phyloP scores from a whole-genome alignment of 2,329 filamentous ascomycete genomes.

The Nannizziopsis barbatae region DNA sequence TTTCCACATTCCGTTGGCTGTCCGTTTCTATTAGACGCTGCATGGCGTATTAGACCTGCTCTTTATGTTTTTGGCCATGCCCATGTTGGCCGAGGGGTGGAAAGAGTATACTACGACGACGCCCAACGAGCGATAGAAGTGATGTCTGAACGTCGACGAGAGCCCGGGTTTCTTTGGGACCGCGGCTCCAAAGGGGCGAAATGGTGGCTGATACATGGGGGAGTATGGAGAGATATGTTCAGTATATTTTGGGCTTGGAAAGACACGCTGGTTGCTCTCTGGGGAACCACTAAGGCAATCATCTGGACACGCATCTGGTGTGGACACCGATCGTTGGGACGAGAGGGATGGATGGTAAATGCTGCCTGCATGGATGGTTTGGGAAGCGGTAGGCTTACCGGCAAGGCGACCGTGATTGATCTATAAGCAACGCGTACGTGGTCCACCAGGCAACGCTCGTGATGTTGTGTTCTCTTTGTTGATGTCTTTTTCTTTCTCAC shows the following conservation, averaged over 20 bases:
- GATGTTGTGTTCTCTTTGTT: neutral
- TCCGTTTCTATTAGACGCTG: conserved; percentile 56
- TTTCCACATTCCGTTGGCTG: conserved; percentile 55
- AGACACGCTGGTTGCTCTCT: conserved; percentile 41
- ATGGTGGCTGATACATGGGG: conserved; percentile 12
- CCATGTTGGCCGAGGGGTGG: conserved; percentile 61
- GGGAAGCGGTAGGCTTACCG: conserved; percentile 26
- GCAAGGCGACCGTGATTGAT: conserved; percentile 30
- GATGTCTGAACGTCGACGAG: conserved; percentile 38
- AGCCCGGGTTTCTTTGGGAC: conserved; percentile 19
- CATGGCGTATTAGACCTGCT: conserved; percentile 61
- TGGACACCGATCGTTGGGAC: conserved; percentile 29
- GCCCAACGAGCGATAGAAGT: conserved; percentile 60
- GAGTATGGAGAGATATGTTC: conserved; percentile 10
- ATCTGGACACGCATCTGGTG: conserved; percentile 52
- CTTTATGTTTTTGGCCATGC: conserved; percentile 80
- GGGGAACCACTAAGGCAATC: conserved; percentile 45
- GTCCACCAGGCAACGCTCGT: neutral
- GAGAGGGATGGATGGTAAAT: conserved; percentile 47
- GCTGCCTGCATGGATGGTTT: conserved; percentile 39
- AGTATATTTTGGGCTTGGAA: conserved; percentile 35
- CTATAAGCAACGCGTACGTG: conserved; percentile 12
- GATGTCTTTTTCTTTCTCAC: neutral
- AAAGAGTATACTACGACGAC: conserved; percentile 63
- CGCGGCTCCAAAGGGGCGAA: conserved; percentile 8